A percentile compares a stretch with the other conserved stretches of the same genome.
These are phyloP conservation scores for Heracleum sosnowskyi DNA, from an alignment of 129 eudicot genomes.

Conservation along the genomic window DNA sequence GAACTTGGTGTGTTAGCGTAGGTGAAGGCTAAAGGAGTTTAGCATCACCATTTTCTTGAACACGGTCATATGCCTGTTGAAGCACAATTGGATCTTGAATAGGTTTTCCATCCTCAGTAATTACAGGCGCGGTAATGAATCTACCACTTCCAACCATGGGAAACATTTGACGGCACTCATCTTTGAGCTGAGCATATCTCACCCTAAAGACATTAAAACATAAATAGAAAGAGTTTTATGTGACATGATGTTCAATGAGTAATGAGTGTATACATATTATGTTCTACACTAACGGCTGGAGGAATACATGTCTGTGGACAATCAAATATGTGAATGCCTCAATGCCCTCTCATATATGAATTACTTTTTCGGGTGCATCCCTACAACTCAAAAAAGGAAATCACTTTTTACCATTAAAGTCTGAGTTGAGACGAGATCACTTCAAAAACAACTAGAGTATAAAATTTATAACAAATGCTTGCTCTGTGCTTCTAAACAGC, in stretches of 20 bases:
- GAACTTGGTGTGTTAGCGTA: not conserved
- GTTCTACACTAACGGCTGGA: not conserved
- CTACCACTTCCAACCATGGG: constrained; percentile 91
- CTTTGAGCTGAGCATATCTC: constrained; percentile 63
- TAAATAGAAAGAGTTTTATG: not conserved
- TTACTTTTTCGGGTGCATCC: not conserved
- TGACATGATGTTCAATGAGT: not conserved
- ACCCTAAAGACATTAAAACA: constrained; percentile 35
- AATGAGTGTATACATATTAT: not conserved
- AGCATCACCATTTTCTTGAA: constrained; percentile 36
- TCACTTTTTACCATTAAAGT: not conserved
- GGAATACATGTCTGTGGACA: not conserved
- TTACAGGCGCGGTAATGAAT: constrained; percentile 76
- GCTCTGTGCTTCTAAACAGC: not conserved
- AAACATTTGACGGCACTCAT: constrained; percentile 68
- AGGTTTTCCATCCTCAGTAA: constrained; percentile 71
- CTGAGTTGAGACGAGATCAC: not conserved
- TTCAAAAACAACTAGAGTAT: not conserved
- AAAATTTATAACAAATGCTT: not conserved
- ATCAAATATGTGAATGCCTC: not conserved
- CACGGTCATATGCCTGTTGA: constrained; percentile 28
- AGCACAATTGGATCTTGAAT: constrained; percentile 65
- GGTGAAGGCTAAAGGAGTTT: not conserved
- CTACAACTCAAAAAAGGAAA: not conserved
- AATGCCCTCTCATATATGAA: not conserved